Evolutionary conservation across 345 rosid genomes (phyloP).

Genomic region (Stellera chamaejasme): DNA sequence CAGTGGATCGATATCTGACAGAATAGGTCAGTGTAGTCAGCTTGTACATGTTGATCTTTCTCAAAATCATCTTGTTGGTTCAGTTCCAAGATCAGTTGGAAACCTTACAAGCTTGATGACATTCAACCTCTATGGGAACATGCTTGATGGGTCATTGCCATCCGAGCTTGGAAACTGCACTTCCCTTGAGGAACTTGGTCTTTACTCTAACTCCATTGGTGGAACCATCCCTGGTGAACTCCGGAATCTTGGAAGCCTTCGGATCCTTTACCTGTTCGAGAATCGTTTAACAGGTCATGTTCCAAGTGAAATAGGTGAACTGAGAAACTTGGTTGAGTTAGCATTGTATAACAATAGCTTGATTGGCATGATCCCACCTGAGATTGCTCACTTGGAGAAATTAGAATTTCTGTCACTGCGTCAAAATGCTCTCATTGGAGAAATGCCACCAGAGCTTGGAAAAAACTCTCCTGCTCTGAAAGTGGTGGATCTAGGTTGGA

Average conservation of each 20-base stretch:
- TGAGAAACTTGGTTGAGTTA: slow-evolving; percentile 19
- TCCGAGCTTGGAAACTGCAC: slow-evolving; percentile 31
- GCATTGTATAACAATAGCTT: slow-evolving; percentile 30
- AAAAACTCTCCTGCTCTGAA: slow-evolving; percentile 12
- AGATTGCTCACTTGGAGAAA: slow-evolving; percentile 16
- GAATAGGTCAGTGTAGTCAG: slow-evolving; percentile 19
- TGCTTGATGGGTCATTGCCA: slow-evolving; percentile 27
- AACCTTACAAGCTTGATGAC: slow-evolving; percentile 14
- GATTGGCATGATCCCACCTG: slow-evolving; percentile 29
- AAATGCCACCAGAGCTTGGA: slow-evolving; percentile 22
- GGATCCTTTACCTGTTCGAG: slow-evolving; percentile 20
- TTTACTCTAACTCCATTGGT: slow-evolving; percentile 23
- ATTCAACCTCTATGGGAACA: slow-evolving; percentile 22
- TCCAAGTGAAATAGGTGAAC: slow-evolving; percentile 22
- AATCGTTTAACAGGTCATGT: slow-evolving; percentile 22
- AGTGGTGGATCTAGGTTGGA: slow-evolving; percentile 25
- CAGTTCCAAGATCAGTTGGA: slow-evolving; percentile 26
- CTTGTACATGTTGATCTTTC: slow-evolving; percentile 21
- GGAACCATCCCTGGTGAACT: slow-evolving; percentile 25
- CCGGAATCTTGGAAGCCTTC: slow-evolving; percentile 21
- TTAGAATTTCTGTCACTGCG: slow-evolving; percentile 25
- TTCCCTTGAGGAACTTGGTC: slow-evolving; percentile 24
- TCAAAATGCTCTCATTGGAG: slow-evolving; percentile 28
- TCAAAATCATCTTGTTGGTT: slow-evolving; percentile 23
- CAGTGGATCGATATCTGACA: slow-evolving; percentile 31